phyloP scores from a whole-genome alignment of 306 rosid genomes.

The Prunus fruticosa region DNA sequence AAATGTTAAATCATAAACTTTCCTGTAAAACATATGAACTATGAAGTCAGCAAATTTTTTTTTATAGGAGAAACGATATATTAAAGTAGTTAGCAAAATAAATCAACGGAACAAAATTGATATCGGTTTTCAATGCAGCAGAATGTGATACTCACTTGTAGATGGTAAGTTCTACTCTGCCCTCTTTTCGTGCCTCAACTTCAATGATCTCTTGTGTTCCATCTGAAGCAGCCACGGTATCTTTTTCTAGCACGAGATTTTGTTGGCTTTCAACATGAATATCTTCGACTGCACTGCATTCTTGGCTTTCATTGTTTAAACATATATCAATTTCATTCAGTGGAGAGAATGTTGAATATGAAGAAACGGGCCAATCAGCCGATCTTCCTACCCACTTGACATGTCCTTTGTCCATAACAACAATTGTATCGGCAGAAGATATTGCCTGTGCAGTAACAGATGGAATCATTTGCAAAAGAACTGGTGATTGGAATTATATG shows the following conservation, averaged over 20 bases:
- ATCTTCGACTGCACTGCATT: constrained; percentile 34
- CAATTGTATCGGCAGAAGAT: constrained; percentile 71
- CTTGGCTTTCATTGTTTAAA: constrained; percentile 34
- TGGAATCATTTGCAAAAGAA: not conserved
- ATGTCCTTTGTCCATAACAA: constrained; percentile 77
- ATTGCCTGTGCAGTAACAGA: constrained; percentile 53
- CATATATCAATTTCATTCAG: constrained; percentile 66
- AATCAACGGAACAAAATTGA: not conserved
- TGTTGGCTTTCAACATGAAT: constrained; percentile 31
- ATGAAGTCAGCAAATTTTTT: not conserved
- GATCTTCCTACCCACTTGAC: constrained; percentile 80
- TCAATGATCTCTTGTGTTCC: constrained; percentile 52
- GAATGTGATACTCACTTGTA: constrained; percentile 57
- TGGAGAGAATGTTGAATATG: constrained; percentile 56
- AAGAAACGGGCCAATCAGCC: constrained; percentile 48
- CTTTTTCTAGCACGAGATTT: constrained; percentile 32
- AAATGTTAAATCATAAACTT: not conserved
- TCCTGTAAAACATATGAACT: not conserved
- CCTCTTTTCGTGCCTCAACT: constrained; percentile 82
- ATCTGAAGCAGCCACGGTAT: constrained; percentile 26
- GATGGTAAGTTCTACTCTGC: constrained; percentile 76
- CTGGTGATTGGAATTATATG: not conserved
- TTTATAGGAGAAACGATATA: no score
- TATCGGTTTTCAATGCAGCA: not conserved
- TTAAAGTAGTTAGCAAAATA: not conserved